Percentiles rank a stretch among this genome's conserved stretches.
Conservation (phyloP, 2,329 filamentous ascomycete genomes). For the Plenodomus lindquistii region DNA sequence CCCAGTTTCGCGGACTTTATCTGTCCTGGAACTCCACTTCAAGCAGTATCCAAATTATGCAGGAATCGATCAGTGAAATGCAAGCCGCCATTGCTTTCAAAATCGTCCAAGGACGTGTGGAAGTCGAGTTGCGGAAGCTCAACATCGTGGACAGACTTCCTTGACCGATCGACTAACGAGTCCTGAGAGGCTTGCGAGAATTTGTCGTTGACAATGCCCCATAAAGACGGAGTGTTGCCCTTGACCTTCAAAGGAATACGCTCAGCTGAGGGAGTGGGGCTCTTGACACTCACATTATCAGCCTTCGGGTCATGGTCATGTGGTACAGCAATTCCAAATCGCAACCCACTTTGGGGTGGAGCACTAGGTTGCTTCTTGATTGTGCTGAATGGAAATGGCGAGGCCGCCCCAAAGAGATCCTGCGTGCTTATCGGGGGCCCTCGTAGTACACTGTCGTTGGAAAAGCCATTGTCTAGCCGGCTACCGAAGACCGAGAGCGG, state of each 20-base stretch:
- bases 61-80: constrained; percentile 36
- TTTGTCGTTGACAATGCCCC: constrained; percentile 25
- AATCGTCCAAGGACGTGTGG: constrained; percentile 25
- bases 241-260: constrained; percentile 35
- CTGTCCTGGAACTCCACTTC: not conserved
- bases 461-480: constrained; percentile 19
- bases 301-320: constrained; percentile 7
- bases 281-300: constrained; percentile 16
- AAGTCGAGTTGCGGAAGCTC: constrained; percentile 27
- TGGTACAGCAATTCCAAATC: constrained; percentile 23
- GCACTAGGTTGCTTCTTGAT: constrained; percentile 44
- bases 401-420: constrained; percentile 47
- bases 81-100: constrained; percentile 23
- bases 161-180: constrained; percentile 8
- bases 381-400: constrained; percentile 47
- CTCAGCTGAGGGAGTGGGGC: constrained; percentile 22
- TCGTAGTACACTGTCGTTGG: constrained; percentile 14
- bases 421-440: constrained; percentile 47
- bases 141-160: constrained; percentile 10
- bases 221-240: constrained; percentile 19
- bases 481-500: constrained; percentile 35
- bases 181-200: constrained; percentile 23
- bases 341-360: constrained; percentile 24
- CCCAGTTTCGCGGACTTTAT: not conserved
- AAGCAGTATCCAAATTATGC: constrained; percentile 21